These are phyloP conservation scores for Xerocomellus intermedius DNA, from an alignment of 768 basidiomycete species.

Conservation along the genomic window DNA sequence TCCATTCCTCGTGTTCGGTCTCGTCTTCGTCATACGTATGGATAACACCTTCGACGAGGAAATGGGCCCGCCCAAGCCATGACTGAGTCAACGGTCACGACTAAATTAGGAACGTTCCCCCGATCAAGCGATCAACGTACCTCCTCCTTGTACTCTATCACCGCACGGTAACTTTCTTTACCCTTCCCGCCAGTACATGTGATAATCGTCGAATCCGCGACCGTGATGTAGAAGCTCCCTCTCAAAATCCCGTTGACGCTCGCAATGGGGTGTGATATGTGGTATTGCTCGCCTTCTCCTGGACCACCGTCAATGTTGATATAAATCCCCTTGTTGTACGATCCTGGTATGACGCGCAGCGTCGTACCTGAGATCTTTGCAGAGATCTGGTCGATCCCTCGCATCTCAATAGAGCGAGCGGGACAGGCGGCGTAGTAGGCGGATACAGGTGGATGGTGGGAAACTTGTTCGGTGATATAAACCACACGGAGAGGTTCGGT, in stretches of 20 bases:
- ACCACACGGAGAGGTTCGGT: constrained; percentile 57
- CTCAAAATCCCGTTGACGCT: constrained; percentile 89
- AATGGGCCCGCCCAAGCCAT: constrained; percentile 88
- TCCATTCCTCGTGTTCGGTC: constrained; percentile 67
- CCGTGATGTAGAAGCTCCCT: constrained; percentile 89
- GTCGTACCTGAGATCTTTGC: constrained; percentile 90
- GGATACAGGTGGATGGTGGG: constrained; percentile 95
- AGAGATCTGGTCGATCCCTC: constrained; percentile 89
- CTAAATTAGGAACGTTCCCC: neutral
- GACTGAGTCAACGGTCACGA: constrained; percentile 42
- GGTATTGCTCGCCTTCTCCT: constrained; percentile 78
- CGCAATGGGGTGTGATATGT: constrained; percentile 88
- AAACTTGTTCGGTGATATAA: constrained; percentile 91
- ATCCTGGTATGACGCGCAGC: constrained; percentile 78
- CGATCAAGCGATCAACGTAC: constrained; percentile 41
- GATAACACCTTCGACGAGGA: constrained; percentile 84
- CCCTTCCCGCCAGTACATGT: constrained; percentile 73
- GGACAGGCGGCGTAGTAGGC: constrained; percentile 81
- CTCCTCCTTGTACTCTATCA: constrained; percentile 97
- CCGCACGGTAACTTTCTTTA: constrained; percentile 64
- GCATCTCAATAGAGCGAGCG: constrained; percentile 62
- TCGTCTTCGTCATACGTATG: constrained; percentile 74
- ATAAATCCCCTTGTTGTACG: constrained; percentile 86
- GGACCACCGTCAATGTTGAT: constrained; percentile 70
- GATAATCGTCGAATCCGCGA: constrained; percentile 75